phyloP scores from a whole-genome alignment of 768 basidiomycete species.

The Lactifluus pinguis region DNA sequence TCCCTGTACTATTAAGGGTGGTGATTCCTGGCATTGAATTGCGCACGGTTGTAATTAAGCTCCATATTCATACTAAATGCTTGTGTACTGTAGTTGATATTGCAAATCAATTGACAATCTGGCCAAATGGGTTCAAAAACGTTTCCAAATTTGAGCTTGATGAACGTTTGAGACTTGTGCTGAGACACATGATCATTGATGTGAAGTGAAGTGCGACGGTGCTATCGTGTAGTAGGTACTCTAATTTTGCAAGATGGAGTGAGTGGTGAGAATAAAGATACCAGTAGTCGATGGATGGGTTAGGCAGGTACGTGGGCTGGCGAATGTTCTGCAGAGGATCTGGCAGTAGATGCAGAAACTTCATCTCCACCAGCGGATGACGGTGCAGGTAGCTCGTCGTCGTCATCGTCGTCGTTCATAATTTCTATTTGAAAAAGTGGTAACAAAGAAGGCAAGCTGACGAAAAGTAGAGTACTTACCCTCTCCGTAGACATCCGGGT shows the following conservation, averaged over 20 bases:
- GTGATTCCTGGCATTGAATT: neutral
- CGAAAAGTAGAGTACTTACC: conserved; percentile 42
- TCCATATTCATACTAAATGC: neutral
- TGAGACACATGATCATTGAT: neutral
- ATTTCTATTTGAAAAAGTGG: conserved; percentile 8
- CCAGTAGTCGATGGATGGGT: neutral
- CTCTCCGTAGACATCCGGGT: conserved; percentile 93
- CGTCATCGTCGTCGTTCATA: conserved; percentile 16
- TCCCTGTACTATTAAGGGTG: neutral
- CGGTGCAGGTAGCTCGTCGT: conserved; percentile 4
- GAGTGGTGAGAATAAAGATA: conserved; percentile 20
- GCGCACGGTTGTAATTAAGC: neutral
- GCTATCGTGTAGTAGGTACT: conserved; percentile 11
- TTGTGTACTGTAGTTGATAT: neutral
- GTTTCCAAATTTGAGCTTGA: neutral
- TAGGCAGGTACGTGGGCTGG: neutral
- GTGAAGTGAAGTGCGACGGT: conserved; percentile 1
- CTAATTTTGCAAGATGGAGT: conserved; percentile 17
- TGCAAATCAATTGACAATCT: neutral
- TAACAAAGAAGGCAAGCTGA: neutral
- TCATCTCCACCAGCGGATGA: neutral
- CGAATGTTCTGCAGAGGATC: neutral
- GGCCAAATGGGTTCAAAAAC: neutral
- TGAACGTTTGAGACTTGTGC: neutral
- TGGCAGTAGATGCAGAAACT: neutral